phyloP scores from a whole-genome alignment of 371 early-diverging fungal genomes.

The Cokeromyces recurvatus region DNA sequence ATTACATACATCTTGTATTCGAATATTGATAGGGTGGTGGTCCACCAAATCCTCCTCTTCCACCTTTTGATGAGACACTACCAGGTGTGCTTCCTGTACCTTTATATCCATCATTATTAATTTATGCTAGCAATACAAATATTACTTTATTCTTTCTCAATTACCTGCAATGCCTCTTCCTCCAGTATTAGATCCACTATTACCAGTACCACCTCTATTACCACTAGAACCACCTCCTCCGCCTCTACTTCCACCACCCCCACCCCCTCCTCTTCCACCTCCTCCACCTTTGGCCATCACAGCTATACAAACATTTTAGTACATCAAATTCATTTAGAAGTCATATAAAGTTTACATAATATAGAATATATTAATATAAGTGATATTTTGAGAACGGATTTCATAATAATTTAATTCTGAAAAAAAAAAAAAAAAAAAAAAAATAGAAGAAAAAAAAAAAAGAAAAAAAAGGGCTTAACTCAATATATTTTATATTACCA shows the following conservation, averaged over 20 bases:
- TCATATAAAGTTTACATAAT: slow-evolving; percentile 6
- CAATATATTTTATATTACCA: no score
- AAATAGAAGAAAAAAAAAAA: background rate
- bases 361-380: slow-evolving; percentile 10
- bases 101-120: no score
- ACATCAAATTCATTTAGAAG: background rate
- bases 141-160: background rate
- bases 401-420: slow-evolving; percentile 4
- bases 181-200: slow-evolving; percentile 8
- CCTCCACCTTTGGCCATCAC: slow-evolving; percentile 23
- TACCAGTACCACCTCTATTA: slow-evolving; percentile 13
- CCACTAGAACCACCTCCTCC: slow-evolving; percentile 24
- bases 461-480: background rate
- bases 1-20: slow-evolving; percentile 29
- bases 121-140: background rate
- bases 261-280: slow-evolving; percentile 21
- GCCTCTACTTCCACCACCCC: slow-evolving; percentile 16
- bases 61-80: slow-evolving; percentile 28
- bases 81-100: slow-evolving; percentile 11
- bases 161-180: slow-evolving; percentile 9
- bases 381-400: no score
- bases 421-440: background rate
- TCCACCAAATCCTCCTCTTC: slow-evolving; percentile 24
- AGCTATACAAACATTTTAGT: slow-evolving; percentile 8
- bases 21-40: slow-evolving; percentile 17